A percentile compares a stretch with the other conserved stretches of the same genome.
These are phyloP conservation scores for Aegilops tauschii DNA, from an alignment of 176 grass and related monocot species.

Conservation along the genomic window DNA sequence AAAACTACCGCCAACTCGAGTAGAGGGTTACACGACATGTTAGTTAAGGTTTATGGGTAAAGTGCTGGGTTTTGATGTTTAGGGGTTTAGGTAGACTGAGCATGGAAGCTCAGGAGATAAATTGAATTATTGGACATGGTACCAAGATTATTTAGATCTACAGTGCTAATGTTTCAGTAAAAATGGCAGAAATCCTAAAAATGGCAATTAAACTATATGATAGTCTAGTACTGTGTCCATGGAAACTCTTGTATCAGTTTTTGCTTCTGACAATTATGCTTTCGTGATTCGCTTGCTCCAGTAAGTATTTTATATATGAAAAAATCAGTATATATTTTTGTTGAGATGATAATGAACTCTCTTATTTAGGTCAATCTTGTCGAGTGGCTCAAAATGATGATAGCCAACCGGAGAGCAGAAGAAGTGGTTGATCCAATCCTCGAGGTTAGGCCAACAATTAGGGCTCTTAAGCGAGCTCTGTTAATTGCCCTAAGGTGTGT, in stretches of 20 bases:
- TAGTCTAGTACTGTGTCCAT: not conserved
- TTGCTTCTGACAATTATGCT: not conserved
- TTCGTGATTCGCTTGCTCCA: not conserved
- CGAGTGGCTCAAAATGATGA: conserved; percentile 91
- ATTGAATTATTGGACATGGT: not conserved
- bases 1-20: not conserved
- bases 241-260: not conserved
- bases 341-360: conserved; percentile 5
- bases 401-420: conserved; percentile 63
- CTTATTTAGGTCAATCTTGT: conserved; percentile 72
- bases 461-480: conserved; percentile 64
- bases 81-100: not conserved
- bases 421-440: conserved; percentile 74
- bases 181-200: too few relatives aligned
- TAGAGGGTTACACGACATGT: not conserved
- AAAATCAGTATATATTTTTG: not conserved
- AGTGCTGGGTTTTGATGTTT: not conserved
- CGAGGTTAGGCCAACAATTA: conserved; percentile 49
- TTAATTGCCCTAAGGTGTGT: conserved; percentile 70
- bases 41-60: not conserved
- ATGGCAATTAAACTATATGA: not conserved
- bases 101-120: not conserved
- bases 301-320: not conserved
- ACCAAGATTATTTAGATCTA: not conserved
- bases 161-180: not conserved